phyloP scores from a whole-genome alignment of 331 rosid species.

The Ulmus americana region DNA sequence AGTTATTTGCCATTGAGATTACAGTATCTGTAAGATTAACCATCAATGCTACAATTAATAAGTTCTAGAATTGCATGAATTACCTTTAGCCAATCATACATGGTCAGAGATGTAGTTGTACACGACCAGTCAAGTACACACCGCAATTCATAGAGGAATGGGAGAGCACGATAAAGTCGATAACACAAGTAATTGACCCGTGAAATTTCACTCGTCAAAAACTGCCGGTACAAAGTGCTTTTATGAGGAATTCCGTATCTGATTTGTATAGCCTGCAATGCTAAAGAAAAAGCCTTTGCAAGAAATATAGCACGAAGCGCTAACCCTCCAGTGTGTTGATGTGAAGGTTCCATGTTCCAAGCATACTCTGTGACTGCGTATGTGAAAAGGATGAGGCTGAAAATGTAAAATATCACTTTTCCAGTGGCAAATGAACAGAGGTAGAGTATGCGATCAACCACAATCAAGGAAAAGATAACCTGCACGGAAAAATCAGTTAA shows the following conservation, averaged over 20 bases:
- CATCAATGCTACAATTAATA: slow-evolving; percentile 11
- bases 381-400: slow-evolving; percentile 88
- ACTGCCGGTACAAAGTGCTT: slow-evolving; percentile 85
- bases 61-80: slow-evolving; percentile 20
- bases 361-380: slow-evolving; percentile 84
- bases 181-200: slow-evolving; percentile 78
- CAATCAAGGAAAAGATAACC: slow-evolving; percentile 93
- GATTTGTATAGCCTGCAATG: slow-evolving; percentile 90
- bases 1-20: not conserved
- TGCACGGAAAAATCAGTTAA: slow-evolving; percentile 41
- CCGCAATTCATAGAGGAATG: slow-evolving; percentile 91
- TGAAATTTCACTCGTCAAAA: slow-evolving; percentile 92
- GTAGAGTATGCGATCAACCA: slow-evolving; percentile 88
- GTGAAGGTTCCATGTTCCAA: slow-evolving; percentile 77
- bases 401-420: slow-evolving; percentile 85
- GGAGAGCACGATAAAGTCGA: slow-evolving; percentile 91
- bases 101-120: slow-evolving; percentile 94
- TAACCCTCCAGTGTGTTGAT: slow-evolving; percentile 51
- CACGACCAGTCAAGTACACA: slow-evolving; percentile 99
- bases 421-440: slow-evolving; percentile 92
- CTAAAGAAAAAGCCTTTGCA: slow-evolving; percentile 79
- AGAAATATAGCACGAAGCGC: slow-evolving; percentile 85
- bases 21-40: not conserved
- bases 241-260: slow-evolving; percentile 82
- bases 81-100: slow-evolving; percentile 99